Percentiles rank a stretch among this genome's conserved stretches.
phyloP scores from a whole-genome alignment of 345 rosid species.

The Murraya paniculata region DNA sequence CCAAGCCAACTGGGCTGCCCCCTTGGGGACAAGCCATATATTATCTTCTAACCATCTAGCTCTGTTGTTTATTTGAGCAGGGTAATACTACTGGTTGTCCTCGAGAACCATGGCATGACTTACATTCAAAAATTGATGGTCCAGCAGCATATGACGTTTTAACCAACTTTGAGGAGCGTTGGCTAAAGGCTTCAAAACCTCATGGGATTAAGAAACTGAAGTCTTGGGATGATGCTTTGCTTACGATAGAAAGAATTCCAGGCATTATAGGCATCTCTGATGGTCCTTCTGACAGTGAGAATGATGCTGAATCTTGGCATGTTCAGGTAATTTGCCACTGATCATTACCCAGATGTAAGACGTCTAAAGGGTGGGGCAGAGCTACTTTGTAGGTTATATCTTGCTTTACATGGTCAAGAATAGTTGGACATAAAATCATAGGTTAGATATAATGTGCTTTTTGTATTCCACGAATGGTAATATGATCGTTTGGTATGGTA shows the following conservation, averaged over 20 bases:
- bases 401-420: neutral
- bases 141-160: slow-evolving; percentile 97
- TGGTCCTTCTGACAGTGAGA: slow-evolving; percentile 36
- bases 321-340: slow-evolving; percentile 59
- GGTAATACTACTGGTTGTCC: slow-evolving; percentile 71
- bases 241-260: slow-evolving; percentile 72
- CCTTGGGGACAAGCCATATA: neutral
- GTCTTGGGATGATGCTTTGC: slow-evolving; percentile 81
- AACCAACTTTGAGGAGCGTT: slow-evolving; percentile 91
- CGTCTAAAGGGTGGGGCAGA: slow-evolving; percentile 7
- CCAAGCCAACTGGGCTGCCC: neutral
- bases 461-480: neutral
- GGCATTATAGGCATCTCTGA: slow-evolving; percentile 68
- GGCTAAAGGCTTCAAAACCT: slow-evolving; percentile 84
- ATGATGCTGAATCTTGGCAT: slow-evolving; percentile 85
- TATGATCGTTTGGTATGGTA: slow-evolving; percentile 16
- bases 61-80: slow-evolving; percentile 34
- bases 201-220: slow-evolving; percentile 72
- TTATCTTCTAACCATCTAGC: slow-evolving; percentile 1
- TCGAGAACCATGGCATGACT: slow-evolving; percentile 97
- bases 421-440: neutral
- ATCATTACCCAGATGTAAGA: slow-evolving; percentile 11
- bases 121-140: slow-evolving; percentile 89
- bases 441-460: neutral
- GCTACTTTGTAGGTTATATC: neutral